Percentiles rank a stretch among this genome's conserved stretches.
phyloP scores from a whole-genome alignment of 257 asterid genomes.

The Coffea eugenioides region DNA sequence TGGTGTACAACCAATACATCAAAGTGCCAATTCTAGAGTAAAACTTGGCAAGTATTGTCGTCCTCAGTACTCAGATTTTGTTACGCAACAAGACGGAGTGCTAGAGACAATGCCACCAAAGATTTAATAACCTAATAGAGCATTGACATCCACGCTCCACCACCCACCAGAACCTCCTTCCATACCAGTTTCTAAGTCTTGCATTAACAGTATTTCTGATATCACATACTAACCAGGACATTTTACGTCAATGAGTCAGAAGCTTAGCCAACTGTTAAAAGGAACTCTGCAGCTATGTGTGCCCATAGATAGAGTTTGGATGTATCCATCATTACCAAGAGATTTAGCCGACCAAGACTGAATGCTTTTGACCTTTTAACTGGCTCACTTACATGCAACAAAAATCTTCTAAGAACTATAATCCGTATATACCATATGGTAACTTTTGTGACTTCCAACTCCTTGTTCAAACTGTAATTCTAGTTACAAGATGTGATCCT shows the following conservation, averaged over 20 bases:
- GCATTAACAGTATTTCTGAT: not conserved
- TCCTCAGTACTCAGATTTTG: not conserved
- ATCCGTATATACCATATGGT: not conserved
- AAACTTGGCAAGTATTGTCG: not conserved
- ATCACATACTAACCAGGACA: not conserved
- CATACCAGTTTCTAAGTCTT: not conserved
- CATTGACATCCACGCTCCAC: not conserved
- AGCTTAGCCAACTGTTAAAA: not conserved
- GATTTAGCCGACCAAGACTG: not conserved
- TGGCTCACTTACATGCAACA: not conserved
- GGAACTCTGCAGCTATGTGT: not conserved
- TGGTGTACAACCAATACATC: not conserved
- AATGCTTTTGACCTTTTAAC: conserved; percentile 4
- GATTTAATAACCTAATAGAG: not conserved
- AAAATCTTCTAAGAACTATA: not conserved
- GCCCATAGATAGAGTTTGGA: not conserved
- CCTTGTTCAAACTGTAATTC: not conserved
- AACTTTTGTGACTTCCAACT: not conserved
- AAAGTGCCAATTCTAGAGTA: not conserved
- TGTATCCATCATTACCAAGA: not conserved
- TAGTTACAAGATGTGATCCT: not conserved
- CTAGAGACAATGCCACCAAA: not conserved
- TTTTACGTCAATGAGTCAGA: not conserved
- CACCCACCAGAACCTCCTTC: not conserved
- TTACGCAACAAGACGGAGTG: not conserved